phyloP scores from a whole-genome alignment of 768 basidiomycete species.

The Panellus pusillus region DNA sequence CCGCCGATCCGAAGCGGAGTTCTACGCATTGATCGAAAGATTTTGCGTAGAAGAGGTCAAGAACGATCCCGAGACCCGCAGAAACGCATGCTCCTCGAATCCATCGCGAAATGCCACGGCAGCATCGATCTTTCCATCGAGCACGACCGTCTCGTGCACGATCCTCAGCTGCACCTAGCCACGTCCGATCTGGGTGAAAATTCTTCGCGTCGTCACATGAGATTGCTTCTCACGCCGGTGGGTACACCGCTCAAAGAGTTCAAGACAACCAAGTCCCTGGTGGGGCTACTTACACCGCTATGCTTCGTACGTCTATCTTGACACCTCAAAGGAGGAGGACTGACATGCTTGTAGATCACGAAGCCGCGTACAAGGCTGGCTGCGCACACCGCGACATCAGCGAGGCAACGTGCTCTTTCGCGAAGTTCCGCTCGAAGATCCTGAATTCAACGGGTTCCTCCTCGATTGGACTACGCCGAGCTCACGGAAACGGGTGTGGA shows the following conservation, averaged over 20 bases:
- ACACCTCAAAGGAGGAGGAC: too few relatives aligned
- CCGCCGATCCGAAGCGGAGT: conserved; percentile 6
- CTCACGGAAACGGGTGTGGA: neutral
- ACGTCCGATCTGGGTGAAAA: neutral
- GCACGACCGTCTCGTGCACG: neutral
- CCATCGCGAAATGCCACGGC: conserved; percentile 3
- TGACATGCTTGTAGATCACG: neutral
- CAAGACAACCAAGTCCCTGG: neutral
- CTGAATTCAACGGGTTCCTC: neutral
- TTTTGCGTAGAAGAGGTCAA: neutral
- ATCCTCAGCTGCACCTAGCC: neutral
- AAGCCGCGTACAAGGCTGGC: conserved; percentile 2
- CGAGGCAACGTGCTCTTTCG: conserved; percentile 4
- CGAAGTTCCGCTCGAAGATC: neutral
- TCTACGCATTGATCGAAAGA: neutral
- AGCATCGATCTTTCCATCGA: conserved; percentile 2
- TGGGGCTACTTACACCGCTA: neutral
- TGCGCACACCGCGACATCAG: conserved; percentile 9
- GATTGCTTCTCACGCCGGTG: conserved; percentile 3
- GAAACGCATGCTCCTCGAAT: too few relatives aligned
- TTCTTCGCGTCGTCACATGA: conserved; percentile 2
- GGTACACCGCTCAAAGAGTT: neutral
- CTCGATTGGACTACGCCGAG: conserved; percentile 13
- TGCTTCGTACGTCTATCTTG: neutral
- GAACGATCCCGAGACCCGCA: too few relatives aligned